Percentiles rank a stretch among this genome's conserved stretches.
These are phyloP conservation scores for Trypanosoma boissoni DNA, from an alignment of 208 protist species.

Conservation along the genomic window DNA sequence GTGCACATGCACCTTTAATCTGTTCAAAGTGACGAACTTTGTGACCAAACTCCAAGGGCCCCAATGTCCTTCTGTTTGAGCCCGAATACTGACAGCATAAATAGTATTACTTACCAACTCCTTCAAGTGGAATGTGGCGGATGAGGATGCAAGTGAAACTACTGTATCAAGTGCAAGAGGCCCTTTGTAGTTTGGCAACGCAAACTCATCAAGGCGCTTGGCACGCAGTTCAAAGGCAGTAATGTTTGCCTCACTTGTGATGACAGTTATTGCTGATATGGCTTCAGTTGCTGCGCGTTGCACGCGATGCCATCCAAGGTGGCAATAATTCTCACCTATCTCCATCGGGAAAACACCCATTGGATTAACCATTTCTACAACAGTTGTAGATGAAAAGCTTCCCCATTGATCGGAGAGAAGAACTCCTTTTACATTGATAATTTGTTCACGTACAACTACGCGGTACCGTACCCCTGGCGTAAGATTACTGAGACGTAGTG, in stretches of 20 bases:
- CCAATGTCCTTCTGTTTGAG: slow-evolving; percentile 71
- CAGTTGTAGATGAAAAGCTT: slow-evolving; percentile 41
- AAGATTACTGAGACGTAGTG: slow-evolving; percentile 78
- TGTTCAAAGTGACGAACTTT: slow-evolving; percentile 82
- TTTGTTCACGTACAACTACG: slow-evolving; percentile 81
- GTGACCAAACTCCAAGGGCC: slow-evolving; percentile 80
- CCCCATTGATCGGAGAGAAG: slow-evolving; percentile 59
- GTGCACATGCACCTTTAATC: slow-evolving; percentile 65
- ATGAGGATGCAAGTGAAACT: slow-evolving; percentile 41
- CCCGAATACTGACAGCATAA: slow-evolving; percentile 79
- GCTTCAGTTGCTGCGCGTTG: slow-evolving; percentile 19
- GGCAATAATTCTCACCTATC: slow-evolving; percentile 90
- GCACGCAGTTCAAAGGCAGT: slow-evolving; percentile 79
- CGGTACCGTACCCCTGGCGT: slow-evolving; percentile 77
- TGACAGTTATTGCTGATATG: slow-evolving; percentile 21
- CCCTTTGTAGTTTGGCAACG: slow-evolving; percentile 41
- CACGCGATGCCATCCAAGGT: slow-evolving; percentile 74
- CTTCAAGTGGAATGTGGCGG: slow-evolving; percentile 49
- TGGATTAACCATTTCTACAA: slow-evolving; percentile 70
- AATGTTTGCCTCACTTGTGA: slow-evolving; percentile 9
- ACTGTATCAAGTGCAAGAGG: slow-evolving; percentile 59
- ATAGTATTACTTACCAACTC: slow-evolving; percentile 80
- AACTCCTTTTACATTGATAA: slow-evolving; percentile 51
- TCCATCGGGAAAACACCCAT: slow-evolving; percentile 73
- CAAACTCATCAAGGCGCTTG: slow-evolving; percentile 56